Percentiles rank a stretch among this genome's conserved stretches.
These are phyloP conservation scores for Fusarium penzigii DNA, from an alignment of 2,329 filamentous ascomycete species.

Conservation along the genomic window DNA sequence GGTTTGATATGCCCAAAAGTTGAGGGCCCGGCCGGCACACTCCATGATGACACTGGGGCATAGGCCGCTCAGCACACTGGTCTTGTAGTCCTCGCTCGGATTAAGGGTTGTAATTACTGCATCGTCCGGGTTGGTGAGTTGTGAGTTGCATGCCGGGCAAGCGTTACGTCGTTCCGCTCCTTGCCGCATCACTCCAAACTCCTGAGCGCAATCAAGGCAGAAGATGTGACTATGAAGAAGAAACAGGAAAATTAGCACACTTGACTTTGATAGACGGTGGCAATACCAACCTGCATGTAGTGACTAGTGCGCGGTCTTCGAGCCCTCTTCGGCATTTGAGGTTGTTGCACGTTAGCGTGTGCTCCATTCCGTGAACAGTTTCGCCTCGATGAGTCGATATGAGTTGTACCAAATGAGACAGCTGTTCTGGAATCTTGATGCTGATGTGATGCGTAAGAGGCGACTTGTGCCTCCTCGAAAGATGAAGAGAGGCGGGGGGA, in stretches of 20 bases:
- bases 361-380: conserved; percentile 61
- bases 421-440: no score
- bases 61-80: conserved; percentile 79
- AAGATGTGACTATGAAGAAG: conserved; percentile 78
- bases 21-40: conserved; percentile 75
- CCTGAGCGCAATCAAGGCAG: conserved; percentile 72
- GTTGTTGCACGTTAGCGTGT: conserved; percentile 75
- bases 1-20: conserved; percentile 86
- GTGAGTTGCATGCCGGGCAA: conserved; percentile 77
- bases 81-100: conserved; percentile 87
- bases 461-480: no score
- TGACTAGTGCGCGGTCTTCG: conserved; percentile 74
- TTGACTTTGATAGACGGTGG: background rate
- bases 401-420: background rate
- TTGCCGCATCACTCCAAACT: conserved; percentile 58
- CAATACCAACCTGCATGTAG: conserved; percentile 72
- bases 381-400: background rate
- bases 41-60: conserved; percentile 83
- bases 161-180: conserved; percentile 38
- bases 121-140: conserved; percentile 72
- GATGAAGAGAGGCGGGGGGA: no score
- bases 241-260: conserved; percentile 5
- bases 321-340: conserved; percentile 74
- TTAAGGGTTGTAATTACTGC: conserved; percentile 71
- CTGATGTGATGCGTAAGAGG: no score